Base-by-base conservation (phyloP, 345 rosid genomes). In the Pistacia vera region DNA sequence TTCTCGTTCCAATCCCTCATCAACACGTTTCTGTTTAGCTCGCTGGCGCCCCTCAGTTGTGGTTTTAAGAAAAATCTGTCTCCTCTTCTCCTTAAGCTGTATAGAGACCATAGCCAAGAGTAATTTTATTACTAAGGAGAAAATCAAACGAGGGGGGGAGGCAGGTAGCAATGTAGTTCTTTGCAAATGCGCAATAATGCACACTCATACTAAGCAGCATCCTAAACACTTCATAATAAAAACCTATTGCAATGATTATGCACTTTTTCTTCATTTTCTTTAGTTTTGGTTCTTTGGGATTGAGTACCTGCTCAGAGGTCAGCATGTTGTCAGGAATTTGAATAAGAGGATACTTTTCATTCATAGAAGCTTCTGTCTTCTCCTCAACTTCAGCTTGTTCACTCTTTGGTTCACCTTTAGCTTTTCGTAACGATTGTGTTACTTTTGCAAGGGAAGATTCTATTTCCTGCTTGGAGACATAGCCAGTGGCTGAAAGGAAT, bases 11-110 rank as follows among this genome's bases (percentile, higher is more conserved):
- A 89, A 71, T 81, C 86, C 98, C 83, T 90, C n/a, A 93, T 95
- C 99, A 11, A 81, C 71, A 48, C 97, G 96, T 82, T 86, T 95
- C 75, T 95, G 99, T 78, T n/a, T 95, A 73, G 99, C 99, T 79
- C 93, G 90, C 81, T 82, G 94, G 71, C 97, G 87, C 38, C 97
- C 99, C 81, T 93, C 96, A 59, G 91, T 85, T 46, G n/a, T 93
- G 61, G 97, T 86, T 88, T 93, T 93, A 62, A 95, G 95, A 83
- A 95, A n/a, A 64, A 90, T 2, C 84, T 91, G 98, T 75, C 88
- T 86, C 77, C 66, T n/a, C n/a, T 95, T 95, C 75, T 95, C 99
- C 83, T 92, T 95, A 35, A 93, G 74, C 99, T 95, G 90, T 79
- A 51, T 54, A 35, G 54, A 58, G 46, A 41, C 46, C n/a, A 52